Evolutionary conservation across 140 eudicot genomes (phyloP), one percentile per base, ranked within the genome.

Genomic region (Flaveria floridana): DNA sequence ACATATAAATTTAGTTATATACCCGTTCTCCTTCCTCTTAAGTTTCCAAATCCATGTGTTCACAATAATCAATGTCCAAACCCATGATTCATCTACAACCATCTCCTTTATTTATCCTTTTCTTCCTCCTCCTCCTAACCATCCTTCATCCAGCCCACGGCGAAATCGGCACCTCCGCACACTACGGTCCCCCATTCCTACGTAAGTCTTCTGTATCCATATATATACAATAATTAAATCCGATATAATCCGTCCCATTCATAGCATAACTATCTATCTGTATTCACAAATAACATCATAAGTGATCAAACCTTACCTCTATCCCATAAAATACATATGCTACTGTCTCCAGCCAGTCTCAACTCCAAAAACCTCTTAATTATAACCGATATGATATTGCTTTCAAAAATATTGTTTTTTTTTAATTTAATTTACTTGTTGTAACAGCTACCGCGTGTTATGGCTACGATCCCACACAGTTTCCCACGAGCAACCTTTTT

Each of bases 401-500:
- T 41, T 19, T 7, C 0, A 8, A 20, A 61, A 28, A 13, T 5
- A 19, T 30, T 62, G 34, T 26, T 47, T 28, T 50, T 51, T 11
- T 52, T 50, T 41, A 11, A 6, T 42, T 50, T 51, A 11, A 18
- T 23, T 12, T 50, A 58, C 0, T 1, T 70, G 51, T 20, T 70
- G 63, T 21, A 65, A 56, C 52, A 87, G 89, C 93, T 1, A 85
- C 94, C 1, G 59, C 82, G 46, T 87, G 94, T 74, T 85, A 82
- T 11, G 86, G 88, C 6, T 14, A 28, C 25, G 94, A 86, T 37
- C 80, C 86, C 1, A 65, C 80, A 51, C 90, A 87, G 74, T 87
- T 87, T 28, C 94, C 94, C 6, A 78, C 90, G 2, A 83, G 84
- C 80, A 85, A 87, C 57, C 61, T 85, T 75, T 87, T 87, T 26